Evolutionary conservation across 139 green algal species (phyloP), one percentile per base, ranked within the genome.

Genomic region (Auxenochlorella pyrenoidosa): DNA sequence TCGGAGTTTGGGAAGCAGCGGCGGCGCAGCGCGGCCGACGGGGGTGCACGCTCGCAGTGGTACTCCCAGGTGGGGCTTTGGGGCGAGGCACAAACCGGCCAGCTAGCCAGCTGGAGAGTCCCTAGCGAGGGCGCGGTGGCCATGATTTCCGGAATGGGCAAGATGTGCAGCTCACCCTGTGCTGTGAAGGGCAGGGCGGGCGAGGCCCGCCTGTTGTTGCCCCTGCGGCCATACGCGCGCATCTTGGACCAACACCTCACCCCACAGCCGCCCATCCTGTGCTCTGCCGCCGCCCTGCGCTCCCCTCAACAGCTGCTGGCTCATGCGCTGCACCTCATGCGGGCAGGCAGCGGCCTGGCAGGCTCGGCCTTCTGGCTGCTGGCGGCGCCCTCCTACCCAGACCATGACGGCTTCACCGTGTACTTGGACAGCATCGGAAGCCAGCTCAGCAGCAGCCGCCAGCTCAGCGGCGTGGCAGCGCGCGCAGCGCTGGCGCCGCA

Each of bases 401-500:
- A 96, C 72, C 92, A 95, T 84, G 94, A 96, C 79, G 92, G 89
- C 36, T 95, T 92, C 82, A 95, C 91, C 0, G 66, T 96, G 0
- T 95, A 94, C 73, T 63, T 94, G 66, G 66, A 26, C 66, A 28
- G 8, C 16, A 28, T 2, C 24, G 26, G 59, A 28, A 76, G 10
- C 34, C 58, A 38, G 51, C 22, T 12, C 41, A 51, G 43, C 73
- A 54, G 21, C 13, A 3, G 28, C 44, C 32, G 77, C 54, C 54
- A 63, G 54, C 54, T 63, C 43, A 60, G 75, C 28, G 44, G 43
- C 44, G 18, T 0, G 36, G 34, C 40, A 36, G 80, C 26, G 0
- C 22, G 30, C 15, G 40, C 54, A 36, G n/a, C 13, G 51, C 78
- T 5, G 51, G 16, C 5, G 51, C 32, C n/a, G 16, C 15, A 26